Percentiles rank a stretch among this genome's conserved stretches.
phyloP scores from a whole-genome alignment of 371 early-diverging fungal genomes.

The Chytridiales sp. region DNA sequence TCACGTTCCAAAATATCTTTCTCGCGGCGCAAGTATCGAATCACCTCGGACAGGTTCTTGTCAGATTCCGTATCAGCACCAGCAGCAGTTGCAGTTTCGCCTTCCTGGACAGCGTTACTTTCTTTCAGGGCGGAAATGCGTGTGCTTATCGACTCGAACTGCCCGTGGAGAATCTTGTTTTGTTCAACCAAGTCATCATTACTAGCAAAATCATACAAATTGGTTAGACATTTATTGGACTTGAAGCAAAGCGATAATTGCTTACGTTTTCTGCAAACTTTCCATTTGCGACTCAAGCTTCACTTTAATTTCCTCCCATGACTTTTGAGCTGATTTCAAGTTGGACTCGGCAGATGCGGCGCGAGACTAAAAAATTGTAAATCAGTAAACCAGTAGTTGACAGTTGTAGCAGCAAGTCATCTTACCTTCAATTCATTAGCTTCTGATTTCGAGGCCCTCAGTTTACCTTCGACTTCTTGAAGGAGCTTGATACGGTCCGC shows the following conservation, averaged over 20 bases:
- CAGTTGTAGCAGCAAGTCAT: neutral
- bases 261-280: conserved; percentile 45
- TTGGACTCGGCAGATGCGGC: conserved; percentile 35
- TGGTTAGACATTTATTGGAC: too few relatives aligned
- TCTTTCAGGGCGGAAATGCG: conserved; percentile 32
- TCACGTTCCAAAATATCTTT: conserved; percentile 64
- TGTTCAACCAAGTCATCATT: conserved; percentile 55
- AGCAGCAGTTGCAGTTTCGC: neutral
- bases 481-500: conserved; percentile 31
- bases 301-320: conserved; percentile 48
- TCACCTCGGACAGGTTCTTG: conserved; percentile 55
- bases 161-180: conserved; percentile 65
- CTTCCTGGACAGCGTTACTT: neutral
- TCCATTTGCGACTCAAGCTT: conserved; percentile 48
- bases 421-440: conserved; percentile 11
- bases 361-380: too few relatives aligned
- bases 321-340: conserved; percentile 38
- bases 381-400: too few relatives aligned
- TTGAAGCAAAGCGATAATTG: neutral
- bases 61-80: conserved; percentile 2
- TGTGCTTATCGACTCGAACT: conserved; percentile 61
- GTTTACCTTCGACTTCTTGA: conserved; percentile 34
- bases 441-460: conserved; percentile 23
- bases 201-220: neutral
- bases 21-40: conserved; percentile 65